Evolutionary conservation across 73 alveolate genomes (phyloP).

Genomic region (Paramecium sonneborni): DNA sequence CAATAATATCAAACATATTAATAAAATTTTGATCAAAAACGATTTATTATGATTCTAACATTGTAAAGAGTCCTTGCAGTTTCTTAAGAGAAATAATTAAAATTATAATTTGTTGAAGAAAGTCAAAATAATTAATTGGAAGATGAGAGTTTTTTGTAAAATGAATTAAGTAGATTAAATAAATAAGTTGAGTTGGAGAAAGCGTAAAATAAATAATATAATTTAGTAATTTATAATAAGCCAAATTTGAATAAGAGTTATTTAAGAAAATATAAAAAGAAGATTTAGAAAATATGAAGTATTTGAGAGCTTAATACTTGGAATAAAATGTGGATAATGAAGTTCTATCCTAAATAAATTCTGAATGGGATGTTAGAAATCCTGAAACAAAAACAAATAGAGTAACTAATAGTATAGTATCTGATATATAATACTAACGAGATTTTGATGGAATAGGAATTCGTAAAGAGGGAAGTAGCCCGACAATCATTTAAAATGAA

Average conservation of each 20-base stretch:
- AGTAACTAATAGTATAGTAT: constrained; percentile 42
- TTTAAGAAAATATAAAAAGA: not conserved
- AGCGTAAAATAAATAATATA: not conserved
- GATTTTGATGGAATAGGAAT: not conserved
- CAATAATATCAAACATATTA: not conserved
- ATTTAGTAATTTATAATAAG: not conserved
- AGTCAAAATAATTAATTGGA: not conserved
- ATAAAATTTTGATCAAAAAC: constrained; percentile 13
- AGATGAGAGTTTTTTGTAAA: not conserved
- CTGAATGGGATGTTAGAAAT: constrained; percentile 22
- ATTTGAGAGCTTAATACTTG: constrained; percentile 23
- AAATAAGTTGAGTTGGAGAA: constrained; percentile 8
- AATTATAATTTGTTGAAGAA: constrained; percentile 34
- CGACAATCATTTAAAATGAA: not conserved
- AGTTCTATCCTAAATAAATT: not conserved
- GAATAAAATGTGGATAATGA: constrained; percentile 10
- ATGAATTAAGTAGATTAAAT: not conserved
- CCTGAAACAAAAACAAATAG: not conserved
- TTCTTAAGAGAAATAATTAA: not conserved
- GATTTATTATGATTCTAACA: not conserved
- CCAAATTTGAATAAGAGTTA: not conserved
- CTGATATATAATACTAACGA: constrained; percentile 10
- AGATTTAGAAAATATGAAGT: constrained; percentile 26
- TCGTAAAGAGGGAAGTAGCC: not conserved
- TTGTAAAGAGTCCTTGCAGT: constrained; percentile 9